Evolutionary conservation across 2,329 filamentous ascomycete species (phyloP).

Genomic region (Penicillium verrucosum): DNA sequence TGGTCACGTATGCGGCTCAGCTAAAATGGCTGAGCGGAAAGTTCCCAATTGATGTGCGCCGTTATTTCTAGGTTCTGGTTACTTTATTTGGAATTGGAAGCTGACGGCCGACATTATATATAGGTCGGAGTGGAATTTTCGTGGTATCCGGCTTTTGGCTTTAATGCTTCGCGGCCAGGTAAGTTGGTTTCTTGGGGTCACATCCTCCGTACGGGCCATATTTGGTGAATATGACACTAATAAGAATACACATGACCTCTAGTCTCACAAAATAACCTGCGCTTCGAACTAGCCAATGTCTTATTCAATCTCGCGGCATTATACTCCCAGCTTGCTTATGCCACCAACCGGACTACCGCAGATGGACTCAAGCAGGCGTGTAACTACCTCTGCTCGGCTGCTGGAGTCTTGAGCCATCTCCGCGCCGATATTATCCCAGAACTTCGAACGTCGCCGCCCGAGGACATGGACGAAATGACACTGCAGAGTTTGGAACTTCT

Average conservation of each 20-base stretch:
- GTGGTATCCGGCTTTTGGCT: conserved; percentile 92
- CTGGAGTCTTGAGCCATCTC: conserved; percentile 77
- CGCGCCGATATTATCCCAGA: conserved; percentile 75
- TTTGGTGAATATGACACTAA: not conserved
- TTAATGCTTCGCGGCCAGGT: conserved; percentile 72
- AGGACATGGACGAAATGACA: conserved; percentile 91
- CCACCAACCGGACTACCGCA: conserved; percentile 70
- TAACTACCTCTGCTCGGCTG: conserved; percentile 83
- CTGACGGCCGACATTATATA: conserved; percentile 4
- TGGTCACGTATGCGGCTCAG: conserved; percentile 90
- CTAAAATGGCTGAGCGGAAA: conserved; percentile 90
- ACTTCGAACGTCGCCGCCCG: conserved; percentile 76
- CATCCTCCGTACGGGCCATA: not conserved
- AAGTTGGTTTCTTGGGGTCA: conserved; percentile 13
- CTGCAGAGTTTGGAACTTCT: conserved; percentile 79
- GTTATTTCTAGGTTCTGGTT: conserved; percentile 8
- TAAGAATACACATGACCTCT: not conserved
- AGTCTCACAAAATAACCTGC: conserved; percentile 63
- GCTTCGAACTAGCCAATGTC: conserved; percentile 85
- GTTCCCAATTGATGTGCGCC: conserved; percentile 83
- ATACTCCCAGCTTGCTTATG: conserved; percentile 86
- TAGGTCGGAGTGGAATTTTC: conserved; percentile 92
- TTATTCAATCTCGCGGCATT: conserved; percentile 90
- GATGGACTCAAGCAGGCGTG: conserved; percentile 86
- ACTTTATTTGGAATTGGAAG: not conserved